Evolutionary conservation across 495 filamentous ascomycete species (phyloP), one percentile per base, ranked within the genome.

Genomic region (Penicillium mononematosum): DNA sequence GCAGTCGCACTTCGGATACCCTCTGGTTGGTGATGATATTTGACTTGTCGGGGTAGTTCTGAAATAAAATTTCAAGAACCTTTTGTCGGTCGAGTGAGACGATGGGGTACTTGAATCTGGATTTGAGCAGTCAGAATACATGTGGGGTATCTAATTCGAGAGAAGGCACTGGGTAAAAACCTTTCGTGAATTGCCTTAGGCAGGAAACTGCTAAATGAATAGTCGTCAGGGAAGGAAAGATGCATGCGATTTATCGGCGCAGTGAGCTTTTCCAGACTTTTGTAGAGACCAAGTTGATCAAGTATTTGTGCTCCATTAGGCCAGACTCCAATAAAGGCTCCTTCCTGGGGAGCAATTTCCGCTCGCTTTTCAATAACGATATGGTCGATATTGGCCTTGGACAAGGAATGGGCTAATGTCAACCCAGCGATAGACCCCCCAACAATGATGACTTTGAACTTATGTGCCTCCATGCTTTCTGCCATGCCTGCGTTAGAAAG

Each of bases 341-440:
- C 81, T 1, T 70, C 53, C 16, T 75, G 62, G 2, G 77, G 74
- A 12, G 70, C 58, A 14, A 80, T 59, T 5, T 71, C 64, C 2
- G 50, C 19, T 16, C 66, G 55, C 20, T 66, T 62, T 59, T 84
- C 83, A 1, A 84, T 66, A 2, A 85, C 50, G 9, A 80, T 59
- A 41, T 76, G 79, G 55, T 82, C 78, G 55, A 85, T 79, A 16
- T 65, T 65, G 2, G 68, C 68, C 29, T 64, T 60, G 1, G 68
- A 52, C 16, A 85, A 66, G n/a, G 63, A 66, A 44, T 82, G 74
- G 0, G 82, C 80, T 1, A 80, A 58, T 3, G 76, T 77, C 3
- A 86, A 63, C 0, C 79, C 79, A 4, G 78, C 69, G 24, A 83
- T 71, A 5, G 75, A 76, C 8, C 78, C 81, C 24, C 82, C 83